Base-by-base conservation (phyloP, 2,329 filamentous ascomycete genomes). In the Aureobasidium vineae region DNA sequence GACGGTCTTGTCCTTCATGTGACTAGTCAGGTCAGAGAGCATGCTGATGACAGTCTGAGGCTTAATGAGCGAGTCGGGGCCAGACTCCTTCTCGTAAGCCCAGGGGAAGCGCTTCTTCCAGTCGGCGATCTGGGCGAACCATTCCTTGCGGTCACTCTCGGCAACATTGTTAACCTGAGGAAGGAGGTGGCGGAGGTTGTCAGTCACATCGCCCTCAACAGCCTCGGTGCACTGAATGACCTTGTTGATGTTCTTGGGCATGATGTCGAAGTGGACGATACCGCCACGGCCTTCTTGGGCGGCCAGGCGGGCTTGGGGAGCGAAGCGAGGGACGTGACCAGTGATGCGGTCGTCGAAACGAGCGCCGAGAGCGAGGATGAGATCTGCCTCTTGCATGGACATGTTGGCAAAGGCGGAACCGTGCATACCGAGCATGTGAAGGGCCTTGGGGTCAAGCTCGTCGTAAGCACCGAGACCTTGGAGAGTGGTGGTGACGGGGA, bases 231-330 rank as follows among this genome's bases (percentile, higher is more conserved):
- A 93, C 80, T 98, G 92, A 16, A 99, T 90, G 49, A 98, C 93
- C 85, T 98, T 99, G 87, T 98, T 98, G 82, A 98, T 98, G 83
- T 99, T 98, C 88, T 99, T 99, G 73, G 95, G 94, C 89, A 98
- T 90, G 74, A 99, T 94, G 77, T 98, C 94, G 74, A 98, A 98
- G 79, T 99, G 94, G 19, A 98, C 86, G 73, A 99, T 98, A 74
- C 95, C 95, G 73, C 95, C 95, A 69, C 92, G 90, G 64, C 88
- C 88, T 80, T 97, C 91, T 13, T 85, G 83, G 5, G 92, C 94
- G 0, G 95, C 95, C 16, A 87, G 86, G 80, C 90, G 95, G 52
- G 95, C 95, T 63, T 86, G 86, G 3, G 95, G 95, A 0, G 93
- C 95, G 71, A 98, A 99, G 77, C 94, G 96, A 73, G 86, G 79